phyloP scores from a whole-genome alignment of 2,329 filamentous ascomycete species.

The Penicillium sp. region DNA sequence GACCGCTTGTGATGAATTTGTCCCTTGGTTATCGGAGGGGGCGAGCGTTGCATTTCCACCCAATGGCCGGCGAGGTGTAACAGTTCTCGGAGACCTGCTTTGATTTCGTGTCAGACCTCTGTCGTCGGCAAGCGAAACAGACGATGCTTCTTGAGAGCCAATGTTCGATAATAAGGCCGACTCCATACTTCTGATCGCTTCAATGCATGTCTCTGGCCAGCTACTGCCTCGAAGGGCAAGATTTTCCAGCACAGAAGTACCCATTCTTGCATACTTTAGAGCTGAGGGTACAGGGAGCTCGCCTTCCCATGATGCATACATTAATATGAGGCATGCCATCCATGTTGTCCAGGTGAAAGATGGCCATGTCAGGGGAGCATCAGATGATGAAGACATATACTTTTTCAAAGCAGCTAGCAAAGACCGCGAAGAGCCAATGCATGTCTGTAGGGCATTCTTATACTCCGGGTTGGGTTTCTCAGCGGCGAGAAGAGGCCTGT shows the following conservation, averaged over 20 bases:
- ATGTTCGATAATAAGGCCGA: constrained; percentile 21
- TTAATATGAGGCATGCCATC: constrained; percentile 55
- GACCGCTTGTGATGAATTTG: neutral
- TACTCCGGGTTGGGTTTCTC: constrained; percentile 47
- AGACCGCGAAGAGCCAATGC: constrained; percentile 52
- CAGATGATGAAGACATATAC: constrained; percentile 18
- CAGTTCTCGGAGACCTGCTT: neutral
- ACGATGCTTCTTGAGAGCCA: neutral
- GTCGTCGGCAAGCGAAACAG: neutral
- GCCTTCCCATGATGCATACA: constrained; percentile 51
- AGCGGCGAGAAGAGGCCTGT: constrained; percentile 52
- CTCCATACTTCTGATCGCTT: constrained; percentile 37
- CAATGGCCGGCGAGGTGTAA: neutral
- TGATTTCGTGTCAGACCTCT: neutral
- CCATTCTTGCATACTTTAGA: constrained; percentile 40
- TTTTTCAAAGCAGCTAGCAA: constrained; percentile 46
- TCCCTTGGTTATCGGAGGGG: neutral
- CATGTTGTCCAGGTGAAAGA: constrained; percentile 56
- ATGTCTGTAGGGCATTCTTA: constrained; percentile 52
- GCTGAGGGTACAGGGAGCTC: constrained; percentile 43
- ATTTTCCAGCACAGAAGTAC: constrained; percentile 33
- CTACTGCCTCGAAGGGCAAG: constrained; percentile 35
- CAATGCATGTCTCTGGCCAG: constrained; percentile 43
- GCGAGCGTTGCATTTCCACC: neutral
- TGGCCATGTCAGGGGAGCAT: constrained; percentile 48